A percentile compares a stretch with the other conserved stretches of the same genome.
Conservation (phyloP, 768 basidiomycete species). For the Xerocomellus dryophilus region DNA sequence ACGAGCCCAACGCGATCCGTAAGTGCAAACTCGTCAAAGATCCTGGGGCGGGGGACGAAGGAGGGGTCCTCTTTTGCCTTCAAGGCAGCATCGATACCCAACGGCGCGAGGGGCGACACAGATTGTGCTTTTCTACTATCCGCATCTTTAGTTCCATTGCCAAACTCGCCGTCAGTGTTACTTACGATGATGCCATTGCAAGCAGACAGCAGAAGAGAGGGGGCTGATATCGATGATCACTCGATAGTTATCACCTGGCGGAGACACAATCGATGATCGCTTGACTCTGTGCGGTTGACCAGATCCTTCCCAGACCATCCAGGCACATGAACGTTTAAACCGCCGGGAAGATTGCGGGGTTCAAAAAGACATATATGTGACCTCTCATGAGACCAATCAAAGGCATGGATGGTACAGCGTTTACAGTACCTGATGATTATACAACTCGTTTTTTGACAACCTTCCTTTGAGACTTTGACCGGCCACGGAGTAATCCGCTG, state of each 20-base stretch:
- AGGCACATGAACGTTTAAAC: no score
- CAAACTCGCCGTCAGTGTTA: neutral
- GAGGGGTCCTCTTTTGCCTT: constrained; percentile 37
- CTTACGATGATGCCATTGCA: constrained; percentile 16
- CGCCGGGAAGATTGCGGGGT: no score
- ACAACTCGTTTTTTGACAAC: no score
- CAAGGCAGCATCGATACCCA: constrained; percentile 62
- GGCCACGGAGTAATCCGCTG: no score
- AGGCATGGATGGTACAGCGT: no score
- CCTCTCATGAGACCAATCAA: no score
- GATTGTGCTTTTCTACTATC: constrained; percentile 34
- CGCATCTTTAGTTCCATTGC: neutral
- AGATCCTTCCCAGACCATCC: no score
- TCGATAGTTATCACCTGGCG: no score
- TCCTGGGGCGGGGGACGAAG: constrained; percentile 42
- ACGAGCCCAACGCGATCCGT: constrained; percentile 57
- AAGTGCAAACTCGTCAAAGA: constrained; percentile 59
- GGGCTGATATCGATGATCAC: neutral
- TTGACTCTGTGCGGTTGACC: no score
- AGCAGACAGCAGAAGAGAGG: neutral
- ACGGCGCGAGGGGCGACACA: constrained; percentile 53
- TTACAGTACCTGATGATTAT: no score
- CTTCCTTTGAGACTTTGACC: neutral
- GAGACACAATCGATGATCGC: neutral
- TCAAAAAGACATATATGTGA: no score